Conservation (phyloP, 2,329 filamentous ascomycete species). For the Cercospora janseana region DNA sequence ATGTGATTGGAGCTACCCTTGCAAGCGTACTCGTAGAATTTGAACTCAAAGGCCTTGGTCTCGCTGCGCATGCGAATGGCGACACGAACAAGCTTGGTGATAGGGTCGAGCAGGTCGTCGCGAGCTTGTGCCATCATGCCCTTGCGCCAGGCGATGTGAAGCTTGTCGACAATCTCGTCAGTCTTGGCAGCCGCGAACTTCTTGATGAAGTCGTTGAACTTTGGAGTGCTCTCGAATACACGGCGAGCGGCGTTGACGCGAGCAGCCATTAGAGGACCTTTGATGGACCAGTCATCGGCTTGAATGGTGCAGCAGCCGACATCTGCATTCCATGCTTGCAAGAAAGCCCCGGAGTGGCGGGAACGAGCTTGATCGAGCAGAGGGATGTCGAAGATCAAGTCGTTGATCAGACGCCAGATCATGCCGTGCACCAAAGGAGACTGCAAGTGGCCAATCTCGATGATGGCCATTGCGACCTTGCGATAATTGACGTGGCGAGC, state of each 20-base stretch:
- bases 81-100: constrained; percentile 14
- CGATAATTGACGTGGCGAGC: constrained; percentile 10
- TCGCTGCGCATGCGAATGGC: constrained; percentile 16
- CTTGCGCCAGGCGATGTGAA: constrained; percentile 6
- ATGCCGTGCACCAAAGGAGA: constrained; percentile 13
- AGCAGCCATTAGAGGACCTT: constrained; percentile 6
- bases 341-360: constrained; percentile 3
- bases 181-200: constrained; percentile 1
- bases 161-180: constrained; percentile 7
- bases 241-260: constrained; percentile 5
- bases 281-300: constrained; percentile 1
- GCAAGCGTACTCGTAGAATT: constrained; percentile 10
- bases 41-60: constrained; percentile 13
- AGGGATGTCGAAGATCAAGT: constrained; percentile 8
- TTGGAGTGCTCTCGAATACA: constrained; percentile 3
- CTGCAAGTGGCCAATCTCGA: constrained; percentile 12
- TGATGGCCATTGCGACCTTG: constrained; percentile 8
- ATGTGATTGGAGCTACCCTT: constrained; percentile 2
- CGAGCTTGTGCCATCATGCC: not conserved
- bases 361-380: constrained; percentile 12
- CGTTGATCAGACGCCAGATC: constrained; percentile 13
- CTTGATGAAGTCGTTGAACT: constrained; percentile 9
- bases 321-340: constrained; percentile 10
- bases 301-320: constrained; percentile 4
- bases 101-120: constrained; percentile 1